These are phyloP conservation scores for Globisporangium ultimum DNA, from an alignment of 352 stramenopile genomes.

Conservation along the genomic window DNA sequence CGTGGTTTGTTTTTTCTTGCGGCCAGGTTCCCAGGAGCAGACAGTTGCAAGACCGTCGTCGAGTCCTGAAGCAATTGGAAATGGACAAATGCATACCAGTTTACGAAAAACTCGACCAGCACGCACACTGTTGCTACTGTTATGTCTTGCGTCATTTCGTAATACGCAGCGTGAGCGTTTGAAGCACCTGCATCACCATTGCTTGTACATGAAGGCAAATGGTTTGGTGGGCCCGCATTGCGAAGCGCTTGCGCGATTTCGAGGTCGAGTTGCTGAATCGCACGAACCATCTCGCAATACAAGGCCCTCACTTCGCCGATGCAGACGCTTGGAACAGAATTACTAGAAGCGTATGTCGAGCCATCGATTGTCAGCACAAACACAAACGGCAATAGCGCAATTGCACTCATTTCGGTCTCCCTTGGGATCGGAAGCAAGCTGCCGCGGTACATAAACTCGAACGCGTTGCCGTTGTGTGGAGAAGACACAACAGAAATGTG, in stretches of 20 bases:
- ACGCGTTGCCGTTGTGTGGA: not conserved
- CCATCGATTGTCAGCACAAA: slow-evolving; percentile 14
- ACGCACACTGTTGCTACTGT: slow-evolving; percentile 1
- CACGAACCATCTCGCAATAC: not conserved
- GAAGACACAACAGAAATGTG: not conserved
- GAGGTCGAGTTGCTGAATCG: slow-evolving; percentile 22
- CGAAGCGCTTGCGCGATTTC: slow-evolving; percentile 18
- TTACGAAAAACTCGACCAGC: slow-evolving; percentile 34
- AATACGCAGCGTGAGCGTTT: not conserved
- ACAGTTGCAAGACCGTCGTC: slow-evolving; percentile 25
- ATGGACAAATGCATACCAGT: slow-evolving; percentile 46
- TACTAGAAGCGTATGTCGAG: no score
- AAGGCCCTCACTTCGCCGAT: not conserved
- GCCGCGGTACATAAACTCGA: slow-evolving; percentile 31
- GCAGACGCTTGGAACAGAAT: not conserved
- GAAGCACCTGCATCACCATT: not conserved
- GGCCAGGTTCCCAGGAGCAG: not conserved
- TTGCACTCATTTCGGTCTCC: slow-evolving; percentile 18
- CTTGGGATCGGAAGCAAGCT: slow-evolving; percentile 16
- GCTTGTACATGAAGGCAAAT: slow-evolving; percentile 2
- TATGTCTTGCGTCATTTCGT: slow-evolving; percentile 7
- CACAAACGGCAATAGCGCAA: slow-evolving; percentile 26
- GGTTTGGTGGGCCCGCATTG: slow-evolving; percentile 27
- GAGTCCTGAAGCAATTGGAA: slow-evolving; percentile 55
- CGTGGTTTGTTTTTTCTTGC: slow-evolving; percentile 12